Evolutionary conservation across 2,329 filamentous ascomycete species (phyloP).

Genomic region (Fusarium sulawesiense): DNA sequence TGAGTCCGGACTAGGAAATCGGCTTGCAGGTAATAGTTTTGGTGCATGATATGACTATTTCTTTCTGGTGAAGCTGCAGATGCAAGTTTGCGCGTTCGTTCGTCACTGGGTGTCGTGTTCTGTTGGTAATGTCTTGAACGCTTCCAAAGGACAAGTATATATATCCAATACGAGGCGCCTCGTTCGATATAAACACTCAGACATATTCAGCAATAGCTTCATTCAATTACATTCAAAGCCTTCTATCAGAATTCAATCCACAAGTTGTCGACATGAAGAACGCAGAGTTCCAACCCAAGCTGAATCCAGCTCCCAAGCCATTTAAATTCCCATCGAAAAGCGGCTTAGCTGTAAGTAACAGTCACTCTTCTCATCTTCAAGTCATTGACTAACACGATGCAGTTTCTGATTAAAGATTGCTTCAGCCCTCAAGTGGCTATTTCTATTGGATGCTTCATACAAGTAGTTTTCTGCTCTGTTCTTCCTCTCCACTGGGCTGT

Average conservation of each 20-base stretch:
- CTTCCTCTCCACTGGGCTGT: conserved; percentile 52
- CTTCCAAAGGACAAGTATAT: background rate
- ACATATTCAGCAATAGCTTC: background rate
- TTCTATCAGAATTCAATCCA: background rate
- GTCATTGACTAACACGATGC: background rate
- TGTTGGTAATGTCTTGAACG: background rate
- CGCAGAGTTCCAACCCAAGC: conserved; percentile 42
- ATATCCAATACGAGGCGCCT: background rate
- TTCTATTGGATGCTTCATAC: conserved; percentile 51
- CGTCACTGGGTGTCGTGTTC: background rate
- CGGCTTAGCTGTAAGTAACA: conserved; percentile 36
- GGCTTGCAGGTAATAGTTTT: background rate
- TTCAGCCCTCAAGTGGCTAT: conserved; percentile 51
- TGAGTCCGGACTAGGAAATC: conserved; percentile 1
- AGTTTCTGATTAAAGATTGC: conserved; percentile 49
- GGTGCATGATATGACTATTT: background rate
- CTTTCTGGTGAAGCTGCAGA: background rate
- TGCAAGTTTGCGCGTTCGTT: conserved; percentile 24
- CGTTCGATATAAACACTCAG: background rate
- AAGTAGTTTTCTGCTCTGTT: conserved; percentile 49
- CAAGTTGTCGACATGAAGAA: conserved; percentile 14
- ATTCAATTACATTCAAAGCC: background rate
- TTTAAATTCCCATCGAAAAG: conserved; percentile 26
- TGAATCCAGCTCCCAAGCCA: conserved; percentile 40
- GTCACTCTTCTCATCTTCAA: background rate